A percentile compares a stretch with the other conserved stretches of the same genome.
Conservation (phyloP, 2,329 filamentous ascomycete species). For the Colletotrichum falcatum region DNA sequence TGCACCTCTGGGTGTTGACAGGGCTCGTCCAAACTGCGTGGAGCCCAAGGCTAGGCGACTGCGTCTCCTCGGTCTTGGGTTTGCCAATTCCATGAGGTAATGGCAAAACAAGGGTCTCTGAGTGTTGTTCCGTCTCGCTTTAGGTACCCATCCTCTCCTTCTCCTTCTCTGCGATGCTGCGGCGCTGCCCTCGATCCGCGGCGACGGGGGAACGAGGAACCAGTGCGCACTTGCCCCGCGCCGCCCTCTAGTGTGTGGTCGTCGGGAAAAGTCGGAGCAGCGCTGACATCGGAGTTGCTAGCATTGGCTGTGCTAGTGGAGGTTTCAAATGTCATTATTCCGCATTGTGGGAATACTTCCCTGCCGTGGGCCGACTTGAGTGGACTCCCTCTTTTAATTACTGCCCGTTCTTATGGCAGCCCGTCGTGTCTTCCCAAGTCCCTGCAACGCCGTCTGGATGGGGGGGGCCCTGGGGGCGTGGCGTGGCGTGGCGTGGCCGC, state of each 20-base stretch:
- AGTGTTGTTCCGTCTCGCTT: constrained; percentile 8
- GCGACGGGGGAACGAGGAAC: constrained; percentile 29
- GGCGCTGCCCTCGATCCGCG: constrained; percentile 16
- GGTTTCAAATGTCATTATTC: constrained; percentile 40
- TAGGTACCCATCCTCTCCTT: too few species aligned
- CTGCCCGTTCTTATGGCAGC: constrained; percentile 27
- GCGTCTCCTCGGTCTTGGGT: constrained; percentile 27
- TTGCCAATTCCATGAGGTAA: constrained; percentile 48
- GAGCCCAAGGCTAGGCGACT: constrained; percentile 9
- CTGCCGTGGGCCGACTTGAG: constrained; percentile 39
- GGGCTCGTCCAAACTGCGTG: constrained; percentile 25
- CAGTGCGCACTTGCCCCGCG: constrained; percentile 19
- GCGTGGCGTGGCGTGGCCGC: constrained; percentile 10
- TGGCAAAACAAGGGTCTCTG: constrained; percentile 31
- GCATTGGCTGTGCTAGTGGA: constrained; percentile 38
- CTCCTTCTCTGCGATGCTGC: constrained; percentile 7
- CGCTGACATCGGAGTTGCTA: constrained; percentile 33
- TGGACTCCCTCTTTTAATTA: constrained; percentile 33
- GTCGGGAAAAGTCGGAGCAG: constrained; percentile 39
- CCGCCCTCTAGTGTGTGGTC: constrained; percentile 21
- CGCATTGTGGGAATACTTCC: constrained; percentile 34
- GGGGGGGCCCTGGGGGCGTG: constrained; percentile 9
- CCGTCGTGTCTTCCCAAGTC: background rate
- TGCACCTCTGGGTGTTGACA: constrained; percentile 4
- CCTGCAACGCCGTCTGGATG: constrained; percentile 21